Evolutionary conservation across 2,329 filamentous ascomycete species (phyloP), one percentile per base, ranked within the genome.

Genomic region (Myriangium duriaei): DNA sequence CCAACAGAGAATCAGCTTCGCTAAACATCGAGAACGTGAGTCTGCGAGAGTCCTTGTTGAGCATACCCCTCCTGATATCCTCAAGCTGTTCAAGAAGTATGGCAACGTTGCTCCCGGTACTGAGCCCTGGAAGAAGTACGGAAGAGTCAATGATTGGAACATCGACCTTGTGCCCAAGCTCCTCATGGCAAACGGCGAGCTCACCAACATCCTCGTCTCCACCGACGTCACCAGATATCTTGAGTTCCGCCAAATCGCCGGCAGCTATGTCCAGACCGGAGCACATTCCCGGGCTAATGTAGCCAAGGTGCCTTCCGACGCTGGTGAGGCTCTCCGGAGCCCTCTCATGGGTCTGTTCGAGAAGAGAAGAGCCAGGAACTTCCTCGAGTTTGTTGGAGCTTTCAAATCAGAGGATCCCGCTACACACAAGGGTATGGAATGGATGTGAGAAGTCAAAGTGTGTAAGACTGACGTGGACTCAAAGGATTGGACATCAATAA

Each of bases 81-180:
- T 18, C 28, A 49, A 92, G 85, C 81, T 98, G 53, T 96, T 93
- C 75, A 93, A 91, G 70, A 92, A 87, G 63, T 92, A 94, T 62
- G 83, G 84, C 60, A 91, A 91, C 69, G 83, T 76, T 58, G 60
- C 66, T 43, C 60, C 72, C 45, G 83, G 81, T 51, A 79, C 86
- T 57, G 83, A 95, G 70, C 87, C 88, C 49, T 96, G 91, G 91
- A 88, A 92, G 71, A 87, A 94, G 65, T 96, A 95, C 62, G 88
- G 88, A 53, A 81, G 91, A 43, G 71, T 79, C 59, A 95, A 95
- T 67, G 88, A 96, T 73, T 98, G 91, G 91, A 96, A 95, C 71
- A 92, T 98, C 63, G 92, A 98, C 60, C 74, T 98, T 45, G 87
- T 98, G 34, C 88, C 91, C 50, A 98, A 98, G 73, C 79, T 98